Evolutionary conservation across 2,329 filamentous ascomycete genomes (phyloP), one percentile per base, ranked within the genome.

Genomic region (Dothideomycetidae sp.): DNA sequence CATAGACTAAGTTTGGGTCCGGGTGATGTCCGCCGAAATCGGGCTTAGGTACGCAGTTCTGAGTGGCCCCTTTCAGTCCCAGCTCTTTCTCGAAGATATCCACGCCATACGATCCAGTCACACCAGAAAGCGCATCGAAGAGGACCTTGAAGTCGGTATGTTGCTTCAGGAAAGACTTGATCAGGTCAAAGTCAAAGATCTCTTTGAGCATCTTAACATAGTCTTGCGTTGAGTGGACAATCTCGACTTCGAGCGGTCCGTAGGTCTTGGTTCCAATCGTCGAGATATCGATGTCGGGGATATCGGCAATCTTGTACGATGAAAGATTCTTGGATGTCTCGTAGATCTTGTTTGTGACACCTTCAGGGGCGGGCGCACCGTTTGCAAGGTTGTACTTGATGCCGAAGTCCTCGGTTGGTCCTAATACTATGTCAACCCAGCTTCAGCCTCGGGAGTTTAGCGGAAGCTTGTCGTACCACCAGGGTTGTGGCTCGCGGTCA

Each of bases 381-480:
- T 98, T 96, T 59, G 84, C 70, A 42, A 98, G 71, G 71, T 98
- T 98, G 74, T 98, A 98, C 69, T 98, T 98, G 77, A 98, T 98
- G 51, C 90, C 90, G 53, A 98, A 98, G 64, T 98, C 90, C 58
- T 90, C 81, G 50, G 75, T 80, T 44, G 90, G 90, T 36, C 86
- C 84, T 93, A 50, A 2, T 9, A 32, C 33, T 29, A 16, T 18
- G 14, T 37, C 15, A 36, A 14, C 34, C 15, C 33, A 16, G 29
- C 23, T 33, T 32, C 10, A 26, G 21, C n/a, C n/a, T 26, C 21
- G n/a, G 21, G 7, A 7, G n/a, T 32, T 13, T 18, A n/a, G 11
- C 26, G 11, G 15, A 2, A 12, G 5, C 13, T 17, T 12, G 28
- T 64, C 78, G 60, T 67, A 88, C 88, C 90, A 61, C 90, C 90